Base-by-base conservation (phyloP, 805 yeast species). In the Nakazawaea ernobii region DNA sequence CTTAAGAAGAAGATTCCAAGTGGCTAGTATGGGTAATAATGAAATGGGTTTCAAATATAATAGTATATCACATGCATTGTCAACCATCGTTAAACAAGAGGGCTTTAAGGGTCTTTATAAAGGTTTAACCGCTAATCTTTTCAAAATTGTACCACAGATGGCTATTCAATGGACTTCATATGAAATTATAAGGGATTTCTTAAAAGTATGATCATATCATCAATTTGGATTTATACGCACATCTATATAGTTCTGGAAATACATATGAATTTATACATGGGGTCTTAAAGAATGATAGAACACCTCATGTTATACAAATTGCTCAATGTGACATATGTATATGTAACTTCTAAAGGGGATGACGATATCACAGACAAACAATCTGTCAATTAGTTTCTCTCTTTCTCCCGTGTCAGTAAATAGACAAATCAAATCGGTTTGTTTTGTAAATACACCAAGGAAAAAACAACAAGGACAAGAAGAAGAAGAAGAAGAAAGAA, bases 61-160 rank as follows among this genome's bases (percentile, higher is more conserved):
- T n/a, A 77, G 90, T 8, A 89, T 87, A 2, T 57, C 71, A 59
- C 85, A 86, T 55, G 98, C 97, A 0, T 62, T 92, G 30, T 60
- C 66, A 3, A 75, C 84, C 5, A 88, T 92, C 33, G 81, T 84
- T 49, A 73, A 66, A 52, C 67, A 72, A 17, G 98, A 92, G 63
- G 97, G 97, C 1, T 68, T 73, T 42, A 68, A 62, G 39, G 92
- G 91, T 1, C 77, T 85, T 35, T 85, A 83, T 67, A 83, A 79
- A 57, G 92, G 92, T 0, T 70, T 84, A 62, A 73, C 81, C 2
- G 94, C 95, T 1, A 89, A 89, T 59, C 71, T 88, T 61, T 83
- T 86, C 71, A 92, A 91, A 61, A 94, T 92, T 4, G 86, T 89
- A 41, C 97, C 98, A 0, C 82, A 94, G 11, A 92, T 94, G 91